Evolutionary conservation across 345 rosid species (phyloP).

Genomic region (Eutrema heterophyllum): DNA sequence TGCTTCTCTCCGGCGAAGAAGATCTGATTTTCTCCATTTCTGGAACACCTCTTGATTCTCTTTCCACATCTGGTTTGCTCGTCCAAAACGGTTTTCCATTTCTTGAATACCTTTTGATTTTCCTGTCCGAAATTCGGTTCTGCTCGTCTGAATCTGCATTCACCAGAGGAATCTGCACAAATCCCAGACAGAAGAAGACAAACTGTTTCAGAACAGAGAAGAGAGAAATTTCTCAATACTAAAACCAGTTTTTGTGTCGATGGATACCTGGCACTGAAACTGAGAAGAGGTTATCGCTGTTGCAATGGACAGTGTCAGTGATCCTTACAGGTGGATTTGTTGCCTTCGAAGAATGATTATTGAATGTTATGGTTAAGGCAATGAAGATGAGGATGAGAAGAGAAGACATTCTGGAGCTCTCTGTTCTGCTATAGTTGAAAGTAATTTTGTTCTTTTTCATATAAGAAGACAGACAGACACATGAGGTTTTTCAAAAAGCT

Average conservation of each 20-base stretch:
- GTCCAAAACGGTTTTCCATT: constrained; percentile 33
- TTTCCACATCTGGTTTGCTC: constrained; percentile 19
- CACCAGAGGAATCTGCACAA: constrained; percentile 56
- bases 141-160: constrained; percentile 43
- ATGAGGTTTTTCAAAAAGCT: neutral
- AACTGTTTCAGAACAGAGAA: neutral
- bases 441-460: neutral
- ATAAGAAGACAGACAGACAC: neutral
- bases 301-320: constrained; percentile 2
- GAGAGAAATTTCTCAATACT: neutral
- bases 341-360: constrained; percentile 2
- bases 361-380: constrained; percentile 8
- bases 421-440: neutral
- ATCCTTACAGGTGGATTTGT: neutral
- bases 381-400: constrained; percentile 21
- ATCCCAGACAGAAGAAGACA: neutral
- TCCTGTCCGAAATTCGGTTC: constrained; percentile 35
- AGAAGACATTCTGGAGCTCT: constrained; percentile 21
- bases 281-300: neutral
- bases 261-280: constrained; percentile 13
- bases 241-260: neutral
- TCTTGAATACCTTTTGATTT: constrained; percentile 17
- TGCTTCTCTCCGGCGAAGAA: constrained; percentile 56
- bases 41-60: constrained; percentile 24
- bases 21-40: constrained; percentile 34